These are phyloP conservation scores for Glycine soja DNA, from an alignment of 306 rosid genomes.

Conservation along the genomic window DNA sequence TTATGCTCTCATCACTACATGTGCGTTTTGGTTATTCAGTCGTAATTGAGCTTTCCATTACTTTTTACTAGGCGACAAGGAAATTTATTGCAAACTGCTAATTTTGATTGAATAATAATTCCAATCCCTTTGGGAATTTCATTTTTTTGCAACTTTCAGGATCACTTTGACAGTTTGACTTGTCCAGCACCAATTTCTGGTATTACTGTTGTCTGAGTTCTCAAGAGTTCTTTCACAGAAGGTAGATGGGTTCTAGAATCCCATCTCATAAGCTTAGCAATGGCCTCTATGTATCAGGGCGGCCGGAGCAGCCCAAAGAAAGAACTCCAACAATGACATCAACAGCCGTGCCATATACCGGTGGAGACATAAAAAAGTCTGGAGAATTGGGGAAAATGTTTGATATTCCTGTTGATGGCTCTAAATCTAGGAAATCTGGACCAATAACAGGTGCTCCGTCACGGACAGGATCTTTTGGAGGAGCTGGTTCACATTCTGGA, in stretches of 20 bases:
- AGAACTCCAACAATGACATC: conserved; percentile 94
- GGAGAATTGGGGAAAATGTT: conserved; percentile 99
- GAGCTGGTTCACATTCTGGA: conserved; percentile 93
- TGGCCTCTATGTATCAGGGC: conserved; percentile 95
- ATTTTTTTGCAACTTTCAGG: conserved; percentile 37
- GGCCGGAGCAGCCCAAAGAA: conserved; percentile 99
- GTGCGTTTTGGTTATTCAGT: conserved; percentile 4
- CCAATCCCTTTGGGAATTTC: conserved; percentile 8
- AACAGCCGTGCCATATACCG: conserved; percentile 90
- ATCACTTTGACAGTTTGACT: conserved; percentile 40
- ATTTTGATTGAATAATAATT: conserved; percentile 35
- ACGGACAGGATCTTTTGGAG: conserved; percentile 91
- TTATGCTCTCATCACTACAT: neutral
- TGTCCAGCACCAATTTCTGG: conserved; percentile 31
- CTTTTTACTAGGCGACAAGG: neutral
- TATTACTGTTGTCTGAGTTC: conserved; percentile 27
- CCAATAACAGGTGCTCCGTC: conserved; percentile 77
- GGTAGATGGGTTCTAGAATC: conserved; percentile 91
- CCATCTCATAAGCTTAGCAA: conserved; percentile 99
- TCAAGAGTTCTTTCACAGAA: conserved; percentile 42
- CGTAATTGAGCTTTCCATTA: conserved; percentile 5
- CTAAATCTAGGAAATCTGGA: conserved; percentile 96
- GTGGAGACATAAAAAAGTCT: conserved; percentile 92
- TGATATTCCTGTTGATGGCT: conserved; percentile 91
- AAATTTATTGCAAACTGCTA: conserved; percentile 34